phyloP scores from a whole-genome alignment of 2,329 filamentous ascomycete genomes.

The Epichloe coenophiala region DNA sequence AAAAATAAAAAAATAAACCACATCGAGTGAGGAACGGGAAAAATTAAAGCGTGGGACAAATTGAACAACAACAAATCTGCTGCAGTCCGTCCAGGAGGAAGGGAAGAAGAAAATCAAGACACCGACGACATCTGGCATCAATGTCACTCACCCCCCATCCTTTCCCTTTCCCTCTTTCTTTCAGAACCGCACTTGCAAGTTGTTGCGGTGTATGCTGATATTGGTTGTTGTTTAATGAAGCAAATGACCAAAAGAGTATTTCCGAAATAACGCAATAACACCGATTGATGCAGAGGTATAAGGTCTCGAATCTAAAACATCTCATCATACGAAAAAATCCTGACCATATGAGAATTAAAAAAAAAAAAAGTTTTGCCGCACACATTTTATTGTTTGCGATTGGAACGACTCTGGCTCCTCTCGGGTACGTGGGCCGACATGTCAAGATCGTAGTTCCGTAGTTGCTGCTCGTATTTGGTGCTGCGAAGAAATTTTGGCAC shows the following conservation, averaged over 20 bases:
- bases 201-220: neutral
- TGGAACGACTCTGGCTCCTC: conserved; percentile 47
- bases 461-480: conserved; percentile 51
- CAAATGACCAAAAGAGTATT: conserved; percentile 1
- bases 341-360: conserved; percentile 1
- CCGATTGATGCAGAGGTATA: conserved; percentile 14
- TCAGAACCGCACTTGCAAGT: neutral
- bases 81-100: neutral
- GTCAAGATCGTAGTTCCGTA: conserved; percentile 54
- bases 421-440: conserved; percentile 31
- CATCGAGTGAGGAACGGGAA: neutral
- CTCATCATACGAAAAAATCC: conserved; percentile 4
- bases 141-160: neutral
- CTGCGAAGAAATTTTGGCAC: conserved; percentile 60
- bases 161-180: neutral
- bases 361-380: neutral
- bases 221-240: neutral
- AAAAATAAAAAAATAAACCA: conserved; percentile 1
- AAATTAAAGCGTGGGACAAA: neutral
- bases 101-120: neutral
- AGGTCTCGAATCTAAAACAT: conserved; percentile 12
- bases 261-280: conserved; percentile 13
- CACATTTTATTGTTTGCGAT: conserved; percentile 30
- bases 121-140: neutral
- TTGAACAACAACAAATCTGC: neutral